Conservation (phyloP, 2,329 filamentous ascomycete genomes). For the Ophiostoma novo-ulmi region DNA sequence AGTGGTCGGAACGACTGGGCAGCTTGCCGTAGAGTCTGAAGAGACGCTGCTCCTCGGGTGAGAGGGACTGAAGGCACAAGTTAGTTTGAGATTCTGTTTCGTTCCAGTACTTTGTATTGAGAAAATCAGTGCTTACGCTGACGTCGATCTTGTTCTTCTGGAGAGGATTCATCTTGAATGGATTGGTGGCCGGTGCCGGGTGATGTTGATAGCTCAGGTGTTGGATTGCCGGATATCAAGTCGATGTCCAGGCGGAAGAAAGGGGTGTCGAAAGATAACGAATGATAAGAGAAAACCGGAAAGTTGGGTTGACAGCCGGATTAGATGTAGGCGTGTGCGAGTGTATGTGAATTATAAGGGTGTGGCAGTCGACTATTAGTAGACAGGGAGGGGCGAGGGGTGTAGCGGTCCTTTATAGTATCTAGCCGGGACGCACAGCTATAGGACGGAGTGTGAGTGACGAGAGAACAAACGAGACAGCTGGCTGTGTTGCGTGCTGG, state of each 20-base stretch:
- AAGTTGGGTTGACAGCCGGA: not conserved
- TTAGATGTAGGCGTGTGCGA: not conserved
- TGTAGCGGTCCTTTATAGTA: not conserved
- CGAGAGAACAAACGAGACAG: not conserved
- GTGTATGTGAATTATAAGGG: not conserved
- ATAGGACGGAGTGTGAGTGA: not conserved
- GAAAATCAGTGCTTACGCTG: constrained; percentile 57
- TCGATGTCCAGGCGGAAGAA: not conserved
- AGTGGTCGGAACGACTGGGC: constrained; percentile 89
- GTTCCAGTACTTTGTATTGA: not conserved
- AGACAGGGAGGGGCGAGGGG: not conserved
- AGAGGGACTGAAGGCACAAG: constrained; percentile 63
- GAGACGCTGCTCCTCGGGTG: constrained; percentile 90
- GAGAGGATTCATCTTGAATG: constrained; percentile 71
- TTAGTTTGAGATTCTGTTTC: not conserved
- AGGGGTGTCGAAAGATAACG: not conserved
- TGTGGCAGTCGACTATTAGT: not conserved
- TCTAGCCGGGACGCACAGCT: not conserved
- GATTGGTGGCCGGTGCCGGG: not conserved
- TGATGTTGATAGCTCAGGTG: not conserved
- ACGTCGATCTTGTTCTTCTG: constrained; percentile 99
- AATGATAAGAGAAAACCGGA: not conserved
- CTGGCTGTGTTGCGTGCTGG: not conserved
- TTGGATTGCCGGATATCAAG: not conserved
- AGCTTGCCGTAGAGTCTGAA: constrained; percentile 98